These are phyloP conservation scores for Dinochytrium kinnereticum DNA, from an alignment of 371 early-diverging fungal genomes.

Conservation along the genomic window DNA sequence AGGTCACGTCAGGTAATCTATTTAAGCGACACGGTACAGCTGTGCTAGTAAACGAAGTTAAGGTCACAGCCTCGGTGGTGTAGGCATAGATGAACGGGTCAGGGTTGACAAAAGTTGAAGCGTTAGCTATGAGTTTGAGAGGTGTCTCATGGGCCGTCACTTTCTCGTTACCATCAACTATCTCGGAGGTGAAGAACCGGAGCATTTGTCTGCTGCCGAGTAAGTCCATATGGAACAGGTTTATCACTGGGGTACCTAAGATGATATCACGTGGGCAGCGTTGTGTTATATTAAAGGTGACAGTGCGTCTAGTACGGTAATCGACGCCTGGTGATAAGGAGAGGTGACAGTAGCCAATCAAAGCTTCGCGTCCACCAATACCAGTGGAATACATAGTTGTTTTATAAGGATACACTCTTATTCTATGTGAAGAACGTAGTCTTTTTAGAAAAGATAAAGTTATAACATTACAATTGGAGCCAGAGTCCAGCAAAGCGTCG, in stretches of 20 bases:
- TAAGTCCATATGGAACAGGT: constrained; percentile 10
- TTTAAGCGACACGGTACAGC: neutral
- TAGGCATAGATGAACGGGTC: neutral
- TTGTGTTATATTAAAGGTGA: neutral
- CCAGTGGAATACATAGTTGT: neutral
- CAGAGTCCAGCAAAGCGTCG: constrained; percentile 2
- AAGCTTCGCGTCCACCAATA: constrained; percentile 11
- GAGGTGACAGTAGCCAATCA: neutral
- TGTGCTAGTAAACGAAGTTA: neutral
- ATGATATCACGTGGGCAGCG: constrained; percentile 10
- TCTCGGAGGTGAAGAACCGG: constrained; percentile 11
- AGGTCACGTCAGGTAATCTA: neutral
- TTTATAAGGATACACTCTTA: neutral
- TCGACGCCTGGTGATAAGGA: neutral
- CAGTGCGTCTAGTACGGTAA: neutral
- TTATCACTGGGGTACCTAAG: constrained; percentile 12
- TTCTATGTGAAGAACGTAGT: neutral
- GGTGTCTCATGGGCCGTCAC: neutral
- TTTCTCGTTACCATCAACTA: too few relatives aligned
- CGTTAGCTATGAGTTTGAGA: neutral
- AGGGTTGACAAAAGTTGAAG: neutral
- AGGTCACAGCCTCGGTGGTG: neutral
- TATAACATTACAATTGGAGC: constrained; percentile 8
- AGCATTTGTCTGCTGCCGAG: neutral
- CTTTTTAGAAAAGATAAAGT: neutral